phyloP scores from a whole-genome alignment of 2,329 filamentous ascomycete species.

The Beauveria medogensis region DNA sequence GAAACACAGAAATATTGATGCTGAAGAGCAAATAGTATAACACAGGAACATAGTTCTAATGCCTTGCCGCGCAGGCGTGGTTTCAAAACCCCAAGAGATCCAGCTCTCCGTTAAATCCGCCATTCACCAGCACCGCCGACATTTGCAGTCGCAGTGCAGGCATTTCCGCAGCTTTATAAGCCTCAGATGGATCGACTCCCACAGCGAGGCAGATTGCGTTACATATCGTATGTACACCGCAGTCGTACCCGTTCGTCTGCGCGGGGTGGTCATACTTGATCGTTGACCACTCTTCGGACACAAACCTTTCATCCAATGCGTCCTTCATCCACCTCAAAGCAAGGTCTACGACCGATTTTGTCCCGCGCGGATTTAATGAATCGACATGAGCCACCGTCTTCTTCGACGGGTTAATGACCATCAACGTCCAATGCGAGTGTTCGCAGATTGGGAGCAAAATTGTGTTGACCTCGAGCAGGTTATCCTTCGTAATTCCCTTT shows the following conservation, averaged over 20 bases:
- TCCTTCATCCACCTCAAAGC: constrained; percentile 48
- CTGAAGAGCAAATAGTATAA: background rate
- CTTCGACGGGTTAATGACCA: constrained; percentile 55
- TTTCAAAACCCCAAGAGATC: constrained; percentile 25
- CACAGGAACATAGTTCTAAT: background rate
- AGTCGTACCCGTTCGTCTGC: constrained; percentile 64
- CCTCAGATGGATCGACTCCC: constrained; percentile 41
- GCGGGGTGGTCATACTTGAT: constrained; percentile 40
- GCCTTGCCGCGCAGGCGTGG: background rate
- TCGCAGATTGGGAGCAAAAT: constrained; percentile 64
- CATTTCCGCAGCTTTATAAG: constrained; percentile 47
- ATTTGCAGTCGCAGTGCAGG: constrained; percentile 52
- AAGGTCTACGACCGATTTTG: constrained; percentile 30
- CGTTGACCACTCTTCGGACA: constrained; percentile 51
- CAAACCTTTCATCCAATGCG: constrained; percentile 46
- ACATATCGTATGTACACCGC: constrained; percentile 68
- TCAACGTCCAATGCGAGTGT: constrained; percentile 61
- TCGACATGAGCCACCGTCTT: constrained; percentile 62
- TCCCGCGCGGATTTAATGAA: constrained; percentile 44
- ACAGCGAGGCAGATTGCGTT: constrained; percentile 59
- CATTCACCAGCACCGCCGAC: constrained; percentile 57
- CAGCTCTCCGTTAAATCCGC: constrained; percentile 57
- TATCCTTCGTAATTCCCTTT: constrained; percentile 46
- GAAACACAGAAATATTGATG: background rate
- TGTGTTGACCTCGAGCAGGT: constrained; percentile 57